These are phyloP conservation scores for Closterium sp. DNA, from an alignment of 139 green algal species.

Conservation along the genomic window DNA sequence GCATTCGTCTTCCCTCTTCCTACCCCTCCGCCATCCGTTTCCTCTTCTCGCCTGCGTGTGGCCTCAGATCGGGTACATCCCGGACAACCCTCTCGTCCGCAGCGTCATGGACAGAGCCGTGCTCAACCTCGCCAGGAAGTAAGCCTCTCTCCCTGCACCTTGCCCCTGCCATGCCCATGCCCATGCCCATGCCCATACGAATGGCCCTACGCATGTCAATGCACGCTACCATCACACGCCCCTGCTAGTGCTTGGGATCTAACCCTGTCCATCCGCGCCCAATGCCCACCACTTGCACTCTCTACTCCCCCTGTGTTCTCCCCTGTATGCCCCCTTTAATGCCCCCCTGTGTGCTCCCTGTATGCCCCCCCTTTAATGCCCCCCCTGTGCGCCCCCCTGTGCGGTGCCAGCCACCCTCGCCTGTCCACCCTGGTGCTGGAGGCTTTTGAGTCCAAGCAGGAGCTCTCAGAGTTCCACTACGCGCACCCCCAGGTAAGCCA, in stretches of 20 bases:
- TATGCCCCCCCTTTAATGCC: neutral
- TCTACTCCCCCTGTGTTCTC: neutral
- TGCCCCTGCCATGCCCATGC: neutral
- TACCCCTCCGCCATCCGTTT: too few relatives aligned
- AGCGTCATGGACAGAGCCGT: neutral
- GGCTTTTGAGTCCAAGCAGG: neutral
- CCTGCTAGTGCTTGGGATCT: too few relatives aligned
- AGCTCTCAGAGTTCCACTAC: neutral
- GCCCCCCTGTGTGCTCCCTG: too few relatives aligned
- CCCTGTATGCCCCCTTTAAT: neutral
- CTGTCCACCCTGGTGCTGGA: neutral
- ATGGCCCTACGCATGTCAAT: neutral
- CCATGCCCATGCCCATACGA: neutral
- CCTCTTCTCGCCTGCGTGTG: neutral
- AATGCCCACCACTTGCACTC: neutral
- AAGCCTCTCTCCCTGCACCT: neutral
- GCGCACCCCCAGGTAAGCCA: neutral
- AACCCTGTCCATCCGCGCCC: neutral
- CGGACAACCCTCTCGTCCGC: neutral
- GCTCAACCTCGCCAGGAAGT: neutral
- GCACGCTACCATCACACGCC: too few relatives aligned
- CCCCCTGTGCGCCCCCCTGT: neutral
- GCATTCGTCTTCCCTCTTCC: neutral
- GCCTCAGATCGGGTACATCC: neutral
- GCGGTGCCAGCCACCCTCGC: neutral